A percentile compares a stretch with the other conserved stretches of the same genome.
These are phyloP conservation scores for Kalanchoe fedtschenkoi DNA, from an alignment of 164 flowering plant species.

Conservation along the genomic window DNA sequence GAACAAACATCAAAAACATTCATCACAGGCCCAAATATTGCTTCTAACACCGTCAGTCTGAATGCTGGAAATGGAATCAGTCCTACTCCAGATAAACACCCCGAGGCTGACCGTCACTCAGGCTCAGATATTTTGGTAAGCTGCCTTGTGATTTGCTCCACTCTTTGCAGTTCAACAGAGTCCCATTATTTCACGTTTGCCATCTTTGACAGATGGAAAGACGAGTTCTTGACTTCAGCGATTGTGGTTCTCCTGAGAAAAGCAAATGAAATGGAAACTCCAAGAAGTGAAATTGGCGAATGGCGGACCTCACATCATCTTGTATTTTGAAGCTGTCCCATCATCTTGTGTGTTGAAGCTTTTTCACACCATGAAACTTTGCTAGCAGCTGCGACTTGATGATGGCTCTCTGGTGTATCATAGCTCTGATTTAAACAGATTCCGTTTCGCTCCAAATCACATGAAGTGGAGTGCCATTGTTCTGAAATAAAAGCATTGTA, in stretches of 20 bases:
- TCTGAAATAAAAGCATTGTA: no score
- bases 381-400: neutral
- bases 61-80: neutral
- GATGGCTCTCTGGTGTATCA: neutral
- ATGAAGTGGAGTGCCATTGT: no score
- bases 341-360: neutral
- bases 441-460: neutral
- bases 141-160: neutral
- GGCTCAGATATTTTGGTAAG: neutral
- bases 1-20: constrained; percentile 39
- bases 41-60: neutral
- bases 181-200: neutral
- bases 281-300: neutral
- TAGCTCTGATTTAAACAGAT: neutral
- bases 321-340: neutral
- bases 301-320: neutral
- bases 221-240: constrained; percentile 60
- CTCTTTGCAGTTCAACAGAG: neutral
- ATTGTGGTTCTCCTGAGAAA: neutral
- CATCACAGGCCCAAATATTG: constrained; percentile 27
- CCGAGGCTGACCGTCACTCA: neutral
- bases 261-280: neutral
- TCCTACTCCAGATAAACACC: neutral
- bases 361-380: no score
- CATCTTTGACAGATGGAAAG: constrained; percentile 34